phyloP scores from a whole-genome alignment of 352 stramenopile genomes.

The Vaucheria bursata region DNA sequence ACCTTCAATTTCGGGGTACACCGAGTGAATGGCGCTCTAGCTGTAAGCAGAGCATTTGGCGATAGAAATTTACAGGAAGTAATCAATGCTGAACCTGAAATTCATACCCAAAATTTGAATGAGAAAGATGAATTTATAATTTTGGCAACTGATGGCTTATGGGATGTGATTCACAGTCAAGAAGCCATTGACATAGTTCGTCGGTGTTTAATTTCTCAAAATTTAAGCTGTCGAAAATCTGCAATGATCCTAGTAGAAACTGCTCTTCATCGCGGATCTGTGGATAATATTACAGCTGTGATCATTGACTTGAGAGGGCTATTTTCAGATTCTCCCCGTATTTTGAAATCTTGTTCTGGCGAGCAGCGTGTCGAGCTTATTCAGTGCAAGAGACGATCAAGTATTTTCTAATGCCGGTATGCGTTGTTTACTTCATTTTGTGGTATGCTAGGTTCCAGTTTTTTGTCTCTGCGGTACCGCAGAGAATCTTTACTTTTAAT shows the following conservation, averaged over 20 bases:
- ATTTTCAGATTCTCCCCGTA: too few species aligned
- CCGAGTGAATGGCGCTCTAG: constrained; percentile 78
- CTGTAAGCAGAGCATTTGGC: constrained; percentile 77
- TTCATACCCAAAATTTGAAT: constrained; percentile 55
- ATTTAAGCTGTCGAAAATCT: constrained; percentile 10
- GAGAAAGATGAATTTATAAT: constrained; percentile 69
- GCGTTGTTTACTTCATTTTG: too few species aligned
- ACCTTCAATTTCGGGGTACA: constrained; percentile 40
- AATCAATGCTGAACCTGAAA: constrained; percentile 60
- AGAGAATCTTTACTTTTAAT: too few species aligned
- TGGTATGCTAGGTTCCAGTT: too few species aligned
- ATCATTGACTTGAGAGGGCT: constrained; percentile 41
- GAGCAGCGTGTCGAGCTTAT: too few species aligned
- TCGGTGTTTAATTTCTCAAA: constrained; percentile 14
- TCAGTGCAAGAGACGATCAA: too few species aligned
- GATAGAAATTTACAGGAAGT: constrained; percentile 73
- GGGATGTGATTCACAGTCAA: constrained; percentile 82
- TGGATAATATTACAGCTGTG: constrained; percentile 44
- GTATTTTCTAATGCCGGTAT: too few species aligned
- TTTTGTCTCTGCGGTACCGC: too few species aligned
- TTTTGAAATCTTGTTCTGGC: too few species aligned
- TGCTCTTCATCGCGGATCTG: constrained; percentile 18
- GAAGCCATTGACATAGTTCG: constrained; percentile 78
- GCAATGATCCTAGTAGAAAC: constrained; percentile 28
- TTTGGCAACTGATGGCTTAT: constrained; percentile 81